These are phyloP conservation scores for Aspergillus diversus DNA, from an alignment of 495 filamentous ascomycete genomes.

Conservation along the genomic window DNA sequence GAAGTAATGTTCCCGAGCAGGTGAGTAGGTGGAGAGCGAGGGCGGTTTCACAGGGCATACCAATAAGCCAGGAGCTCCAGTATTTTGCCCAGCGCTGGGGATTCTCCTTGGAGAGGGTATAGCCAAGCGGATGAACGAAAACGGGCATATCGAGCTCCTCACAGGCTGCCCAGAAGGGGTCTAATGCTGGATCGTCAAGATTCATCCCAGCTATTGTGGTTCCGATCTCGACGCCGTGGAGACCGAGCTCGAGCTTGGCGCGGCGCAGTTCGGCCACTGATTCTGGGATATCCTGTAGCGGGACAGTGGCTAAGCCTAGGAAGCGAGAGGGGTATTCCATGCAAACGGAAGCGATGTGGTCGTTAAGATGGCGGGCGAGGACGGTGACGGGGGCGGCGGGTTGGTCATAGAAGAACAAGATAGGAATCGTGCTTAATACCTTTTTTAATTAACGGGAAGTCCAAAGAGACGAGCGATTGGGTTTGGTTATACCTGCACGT, in stretches of 20 bases:
- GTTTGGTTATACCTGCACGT: slow-evolving; percentile 17
- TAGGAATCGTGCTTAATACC: slow-evolving; percentile 26
- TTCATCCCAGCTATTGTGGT: slow-evolving; percentile 20
- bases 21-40: slow-evolving; percentile 24
- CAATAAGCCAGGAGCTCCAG: slow-evolving; percentile 29
- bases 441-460: no score
- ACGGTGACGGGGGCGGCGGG: slow-evolving; percentile 18
- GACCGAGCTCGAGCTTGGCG: slow-evolving; percentile 20
- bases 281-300: slow-evolving; percentile 23
- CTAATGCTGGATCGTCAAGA: slow-evolving; percentile 19
- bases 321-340: slow-evolving; percentile 22
- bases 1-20: slow-evolving; percentile 24
- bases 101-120: slow-evolving; percentile 24
- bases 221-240: slow-evolving; percentile 28
- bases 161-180: slow-evolving; percentile 26
- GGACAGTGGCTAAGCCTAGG: slow-evolving; percentile 27
- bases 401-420: slow-evolving; percentile 30
- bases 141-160: slow-evolving; percentile 26
- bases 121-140: slow-evolving; percentile 29
- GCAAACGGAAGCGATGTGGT: slow-evolving; percentile 27
- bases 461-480: no score
- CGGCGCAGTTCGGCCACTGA: slow-evolving; percentile 21
- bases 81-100: slow-evolving; percentile 25
- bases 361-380: slow-evolving; percentile 22
- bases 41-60: slow-evolving; percentile 30